Percentiles rank a stretch among this genome's conserved stretches.
phyloP scores from a whole-genome alignment of 2,329 filamentous ascomycete genomes.

The Fusarium pilosicola region DNA sequence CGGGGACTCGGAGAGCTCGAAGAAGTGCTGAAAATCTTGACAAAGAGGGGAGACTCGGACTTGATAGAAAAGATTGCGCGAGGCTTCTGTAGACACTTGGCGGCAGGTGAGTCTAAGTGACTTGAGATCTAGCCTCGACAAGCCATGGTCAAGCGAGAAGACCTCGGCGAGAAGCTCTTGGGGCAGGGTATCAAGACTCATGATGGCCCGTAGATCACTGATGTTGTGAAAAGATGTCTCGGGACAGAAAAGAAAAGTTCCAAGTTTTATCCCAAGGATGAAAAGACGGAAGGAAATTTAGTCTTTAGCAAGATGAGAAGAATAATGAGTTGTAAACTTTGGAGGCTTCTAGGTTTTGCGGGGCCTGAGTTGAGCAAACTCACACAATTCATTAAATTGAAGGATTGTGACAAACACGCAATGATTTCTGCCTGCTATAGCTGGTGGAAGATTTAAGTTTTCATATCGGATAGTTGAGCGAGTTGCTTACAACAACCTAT shows the following conservation, averaged over 20 bases:
- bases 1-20: neutral
- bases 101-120: slow-evolving; percentile 1
- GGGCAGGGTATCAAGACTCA: neutral
- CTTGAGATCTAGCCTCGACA: slow-evolving; percentile 3
- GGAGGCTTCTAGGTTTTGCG: neutral
- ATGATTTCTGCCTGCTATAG: neutral
- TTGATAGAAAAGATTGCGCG: neutral
- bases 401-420: neutral
- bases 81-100: neutral
- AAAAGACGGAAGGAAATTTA: neutral
- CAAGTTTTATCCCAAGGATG: neutral
- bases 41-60: neutral
- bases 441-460: neutral
- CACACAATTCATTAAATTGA: neutral
- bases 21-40: neutral
- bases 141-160: neutral
- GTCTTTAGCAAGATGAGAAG: neutral
- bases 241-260: neutral
- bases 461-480: neutral
- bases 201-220: neutral
- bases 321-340: neutral
- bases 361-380: neutral
- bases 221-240: too few relatives aligned
- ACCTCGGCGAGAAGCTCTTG: neutral
- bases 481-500: neutral